These are phyloP conservation scores for Mycena maculata DNA, from an alignment of 768 basidiomycete species.

Conservation along the genomic window DNA sequence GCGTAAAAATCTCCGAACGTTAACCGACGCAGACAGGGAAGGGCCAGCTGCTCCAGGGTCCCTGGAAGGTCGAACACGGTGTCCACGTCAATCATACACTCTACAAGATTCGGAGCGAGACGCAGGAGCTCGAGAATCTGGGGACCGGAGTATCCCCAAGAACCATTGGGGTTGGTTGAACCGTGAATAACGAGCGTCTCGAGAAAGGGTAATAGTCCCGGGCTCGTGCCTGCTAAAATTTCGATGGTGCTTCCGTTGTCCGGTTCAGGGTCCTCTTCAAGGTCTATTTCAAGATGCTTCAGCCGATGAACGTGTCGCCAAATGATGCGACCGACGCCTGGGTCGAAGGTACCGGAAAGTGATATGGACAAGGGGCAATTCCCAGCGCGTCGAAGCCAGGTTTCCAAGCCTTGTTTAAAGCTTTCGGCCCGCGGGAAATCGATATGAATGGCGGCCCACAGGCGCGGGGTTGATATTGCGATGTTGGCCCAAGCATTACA, in stretches of 20 bases:
- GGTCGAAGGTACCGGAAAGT: background rate
- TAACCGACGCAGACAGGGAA: too few species aligned
- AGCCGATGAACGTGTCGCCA: background rate
- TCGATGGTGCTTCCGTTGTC: too few species aligned
- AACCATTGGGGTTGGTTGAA: background rate
- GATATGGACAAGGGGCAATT: background rate
- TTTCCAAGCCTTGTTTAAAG: background rate
- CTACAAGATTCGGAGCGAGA: slow-evolving; percentile 7
- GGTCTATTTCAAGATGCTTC: background rate
- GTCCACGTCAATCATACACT: background rate
- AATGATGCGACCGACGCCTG: background rate
- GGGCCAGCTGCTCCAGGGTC: too few species aligned
- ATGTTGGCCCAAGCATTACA: background rate
- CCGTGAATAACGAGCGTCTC: background rate
- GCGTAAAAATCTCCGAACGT: too few species aligned
- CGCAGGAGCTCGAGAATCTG: background rate
- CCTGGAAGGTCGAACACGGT: too few species aligned
- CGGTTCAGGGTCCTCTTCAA: background rate
- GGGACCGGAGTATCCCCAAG: background rate
- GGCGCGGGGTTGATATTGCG: background rate
- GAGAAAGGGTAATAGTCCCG: too few species aligned
- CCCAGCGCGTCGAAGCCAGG: background rate
- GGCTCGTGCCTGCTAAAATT: too few species aligned
- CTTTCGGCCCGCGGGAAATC: background rate
- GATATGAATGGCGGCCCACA: background rate